These are phyloP conservation scores for Hypocreales sp. DNA, from an alignment of 2,329 filamentous ascomycete genomes.

Conservation along the genomic window DNA sequence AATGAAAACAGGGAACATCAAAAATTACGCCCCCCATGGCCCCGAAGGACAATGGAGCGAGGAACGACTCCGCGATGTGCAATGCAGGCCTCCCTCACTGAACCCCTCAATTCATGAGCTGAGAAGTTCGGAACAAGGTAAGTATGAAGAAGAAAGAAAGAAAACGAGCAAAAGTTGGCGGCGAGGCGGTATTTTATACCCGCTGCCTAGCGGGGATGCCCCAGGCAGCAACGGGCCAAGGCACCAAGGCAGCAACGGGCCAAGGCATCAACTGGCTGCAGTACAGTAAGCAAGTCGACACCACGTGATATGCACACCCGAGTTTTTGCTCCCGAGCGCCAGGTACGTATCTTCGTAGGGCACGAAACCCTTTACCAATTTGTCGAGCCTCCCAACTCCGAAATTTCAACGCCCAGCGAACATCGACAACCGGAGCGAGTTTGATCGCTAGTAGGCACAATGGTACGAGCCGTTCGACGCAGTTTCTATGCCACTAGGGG, in stretches of 20 bases:
- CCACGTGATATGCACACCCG: conserved; percentile 10
- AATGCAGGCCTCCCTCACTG: conserved; percentile 36
- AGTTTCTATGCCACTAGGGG: conserved; percentile 7
- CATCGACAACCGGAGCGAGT: conserved; percentile 26
- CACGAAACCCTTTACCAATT: conserved; percentile 25
- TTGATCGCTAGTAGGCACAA: conserved; percentile 40
- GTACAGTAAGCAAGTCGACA: conserved; percentile 8
- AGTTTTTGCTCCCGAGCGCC: conserved; percentile 11
- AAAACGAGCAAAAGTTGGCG: conserved; percentile 8
- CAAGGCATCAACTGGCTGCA: no score
- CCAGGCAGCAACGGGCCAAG: conserved; percentile 7
- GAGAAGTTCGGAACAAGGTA: conserved; percentile 31
- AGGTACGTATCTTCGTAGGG: conserved; percentile 21
- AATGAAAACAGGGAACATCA: conserved; percentile 33
- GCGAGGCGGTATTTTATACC: conserved; percentile 16
- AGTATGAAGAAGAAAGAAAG: conserved; percentile 32
- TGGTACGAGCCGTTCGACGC: conserved; percentile 23
- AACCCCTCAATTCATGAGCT: conserved; percentile 28
- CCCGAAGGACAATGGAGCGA: conserved; percentile 37
- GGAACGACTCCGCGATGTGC: conserved; percentile 36
- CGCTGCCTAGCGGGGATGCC: conserved; percentile 6
- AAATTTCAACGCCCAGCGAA: conserved; percentile 23
- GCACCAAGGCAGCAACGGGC: conserved; percentile 1
- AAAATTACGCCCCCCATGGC: conserved; percentile 39
- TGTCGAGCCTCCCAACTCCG: conserved; percentile 21